A percentile compares a stretch with the other conserved stretches of the same genome.
Conservation (phyloP, 495 filamentous ascomycete species). For the Hypoxylon crocopeplum region DNA sequence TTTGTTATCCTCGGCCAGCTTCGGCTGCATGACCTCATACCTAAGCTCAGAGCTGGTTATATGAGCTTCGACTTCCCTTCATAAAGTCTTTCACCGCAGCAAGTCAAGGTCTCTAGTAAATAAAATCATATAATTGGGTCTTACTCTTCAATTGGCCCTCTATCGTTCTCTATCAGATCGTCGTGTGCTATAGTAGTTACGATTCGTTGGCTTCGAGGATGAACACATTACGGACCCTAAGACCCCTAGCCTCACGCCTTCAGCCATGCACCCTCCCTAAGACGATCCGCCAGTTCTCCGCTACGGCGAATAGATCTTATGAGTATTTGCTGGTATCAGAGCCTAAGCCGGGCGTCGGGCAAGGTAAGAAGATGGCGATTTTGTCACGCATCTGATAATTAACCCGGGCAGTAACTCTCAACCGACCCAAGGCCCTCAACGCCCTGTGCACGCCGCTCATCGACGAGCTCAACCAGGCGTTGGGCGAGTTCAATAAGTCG, state of each 20-base stretch:
- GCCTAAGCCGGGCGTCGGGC: slow-evolving; percentile 86
- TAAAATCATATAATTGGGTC: too few relatives aligned
- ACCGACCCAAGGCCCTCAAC: slow-evolving; percentile 94
- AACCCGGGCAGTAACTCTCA: slow-evolving; percentile 76
- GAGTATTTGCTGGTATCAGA: slow-evolving; percentile 80
- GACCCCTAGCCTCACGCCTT: slow-evolving; percentile 66
- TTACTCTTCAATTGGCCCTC: too few relatives aligned
- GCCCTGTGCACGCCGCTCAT: slow-evolving; percentile 90
- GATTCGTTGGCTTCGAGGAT: slow-evolving; percentile 44
- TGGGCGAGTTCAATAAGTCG: slow-evolving; percentile 73
- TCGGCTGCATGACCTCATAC: slow-evolving; percentile 37
- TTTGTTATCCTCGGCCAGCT: slow-evolving; percentile 40
- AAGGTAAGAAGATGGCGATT: slow-evolving; percentile 63
- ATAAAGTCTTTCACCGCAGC: too few relatives aligned
- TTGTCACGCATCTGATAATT: slow-evolving; percentile 6
- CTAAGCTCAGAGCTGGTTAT: slow-evolving; percentile 1
- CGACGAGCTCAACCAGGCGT: slow-evolving; percentile 83
- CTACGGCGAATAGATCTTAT: slow-evolving; percentile 65
- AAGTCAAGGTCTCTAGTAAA: too few relatives aligned
- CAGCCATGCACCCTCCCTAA: slow-evolving; percentile 57
- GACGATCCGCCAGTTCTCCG: slow-evolving; percentile 61
- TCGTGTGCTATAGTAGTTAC: slow-evolving; percentile 5
- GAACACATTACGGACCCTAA: slow-evolving; percentile 64
- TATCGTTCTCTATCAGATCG: too few relatives aligned
- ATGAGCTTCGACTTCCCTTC: slow-evolving; percentile 1